Base-by-base conservation (phyloP, 768 basidiomycete genomes). In the Podaxis pistillaris region DNA sequence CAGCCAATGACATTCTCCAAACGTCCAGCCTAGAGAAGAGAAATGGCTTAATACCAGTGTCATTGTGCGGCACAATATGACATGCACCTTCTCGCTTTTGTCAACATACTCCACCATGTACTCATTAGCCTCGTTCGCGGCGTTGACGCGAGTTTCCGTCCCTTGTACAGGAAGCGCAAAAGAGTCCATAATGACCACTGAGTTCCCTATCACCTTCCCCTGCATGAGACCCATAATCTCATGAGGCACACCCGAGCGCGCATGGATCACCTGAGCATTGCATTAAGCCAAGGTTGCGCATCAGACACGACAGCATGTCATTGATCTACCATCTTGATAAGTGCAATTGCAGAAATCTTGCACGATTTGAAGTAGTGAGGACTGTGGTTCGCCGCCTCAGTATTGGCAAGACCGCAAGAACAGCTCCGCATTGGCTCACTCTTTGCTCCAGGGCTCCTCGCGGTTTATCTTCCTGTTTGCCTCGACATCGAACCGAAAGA, bases 211-310 rank as follows among this genome's bases (percentile, higher is more conserved):
- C 40, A 97, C 89, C 76, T 97, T 96, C 61, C 96, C 96, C 75
- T 97, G 96, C 95, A 99, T 97, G 36, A 98, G 84, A 9, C 96
- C 96, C 96, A 99, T 99, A 71, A 99, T 97, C 77, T 99, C 96
- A 78, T 98, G 93, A 63, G 91, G 90, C 4, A 97, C 96, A 63
- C 96, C 96, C 2, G 96, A 98, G 56, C 96, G 88, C 36, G 96
- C 96, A 73, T 98, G 96, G 73, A 98, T 98, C 65, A 98, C 91
- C 96, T 98, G 76, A 24, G 57, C 19, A 36, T 56, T 30, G 58
- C 19, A 47, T 63, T 56, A 46, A 61, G 37, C 11, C 19, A 9
- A 12, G 17, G 36, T 57, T 40, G 38, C 11, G 33, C 19, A 55
- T 37, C 50, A 62, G 13, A 38, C 36, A 33, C 19, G 11, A 44